These are phyloP conservation scores for Williopsis jadinii DNA, from an alignment of 1,139 yeast genomes.

Conservation along the genomic window DNA sequence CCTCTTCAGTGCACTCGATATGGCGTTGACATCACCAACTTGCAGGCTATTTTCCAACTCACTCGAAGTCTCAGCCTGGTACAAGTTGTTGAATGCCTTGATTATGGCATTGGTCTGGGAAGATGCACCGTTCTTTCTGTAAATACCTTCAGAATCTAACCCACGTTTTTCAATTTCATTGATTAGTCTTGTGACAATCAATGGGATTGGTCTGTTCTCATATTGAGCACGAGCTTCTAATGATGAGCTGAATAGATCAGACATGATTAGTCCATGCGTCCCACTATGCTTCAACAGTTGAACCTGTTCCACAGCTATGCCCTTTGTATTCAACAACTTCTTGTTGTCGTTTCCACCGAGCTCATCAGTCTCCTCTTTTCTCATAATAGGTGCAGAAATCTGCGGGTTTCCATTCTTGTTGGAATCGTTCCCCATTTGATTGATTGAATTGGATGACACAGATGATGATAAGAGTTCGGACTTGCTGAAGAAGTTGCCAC, in stretches of 20 bases:
- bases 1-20: constrained; percentile 80
- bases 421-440: constrained; percentile 17
- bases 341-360: constrained; percentile 24
- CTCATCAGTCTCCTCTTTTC: constrained; percentile 27
- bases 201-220: constrained; percentile 62
- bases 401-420: constrained; percentile 14
- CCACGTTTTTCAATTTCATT: constrained; percentile 73
- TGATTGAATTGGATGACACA: constrained; percentile 18
- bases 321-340: constrained; percentile 20
- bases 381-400: constrained; percentile 29
- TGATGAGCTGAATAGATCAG: constrained; percentile 27
- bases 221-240: constrained; percentile 50
- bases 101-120: constrained; percentile 56
- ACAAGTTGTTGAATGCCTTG: constrained; percentile 29
- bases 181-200: constrained; percentile 67
- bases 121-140: constrained; percentile 85
- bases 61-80: constrained; percentile 26
- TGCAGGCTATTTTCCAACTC: constrained; percentile 35
- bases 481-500: constrained; percentile 24
- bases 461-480: constrained; percentile 11
- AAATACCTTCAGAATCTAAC: constrained; percentile 73
- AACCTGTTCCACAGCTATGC: constrained; percentile 6
- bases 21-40: constrained; percentile 71
- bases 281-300: constrained; percentile 1
- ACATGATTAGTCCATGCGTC: constrained; percentile 13